Conservation (phyloP, 208 protist genomes). For the Phytomonas serpens region DNA sequence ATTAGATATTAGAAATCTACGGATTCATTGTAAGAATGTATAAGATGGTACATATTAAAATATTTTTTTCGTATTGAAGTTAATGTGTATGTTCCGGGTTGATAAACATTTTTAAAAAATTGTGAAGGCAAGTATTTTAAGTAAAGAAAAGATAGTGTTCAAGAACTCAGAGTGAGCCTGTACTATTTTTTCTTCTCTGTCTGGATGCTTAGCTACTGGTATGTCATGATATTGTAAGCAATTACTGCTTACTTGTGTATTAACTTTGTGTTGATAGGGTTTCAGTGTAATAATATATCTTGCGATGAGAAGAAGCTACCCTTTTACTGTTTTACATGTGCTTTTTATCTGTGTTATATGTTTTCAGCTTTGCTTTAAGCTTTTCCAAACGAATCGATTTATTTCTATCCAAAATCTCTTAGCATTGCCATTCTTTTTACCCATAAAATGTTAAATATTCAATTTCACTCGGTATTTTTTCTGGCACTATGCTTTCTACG, state of each 20-base stretch:
- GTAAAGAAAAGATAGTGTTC: background rate
- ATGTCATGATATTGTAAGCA: background rate
- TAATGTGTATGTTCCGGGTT: background rate
- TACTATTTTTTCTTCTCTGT: constrained; percentile 9
- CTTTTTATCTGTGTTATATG: background rate
- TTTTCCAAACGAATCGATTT: constrained; percentile 1
- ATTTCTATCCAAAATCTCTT: constrained; percentile 3
- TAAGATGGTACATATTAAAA: background rate
- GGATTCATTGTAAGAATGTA: background rate
- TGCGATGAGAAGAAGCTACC: constrained; percentile 21
- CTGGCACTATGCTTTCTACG: background rate
- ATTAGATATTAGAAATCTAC: constrained; percentile 1
- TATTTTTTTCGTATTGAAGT: background rate
- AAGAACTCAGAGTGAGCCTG: background rate
- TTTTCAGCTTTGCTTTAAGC: background rate
- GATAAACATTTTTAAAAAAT: constrained; percentile 1
- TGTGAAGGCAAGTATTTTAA: background rate
- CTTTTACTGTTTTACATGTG: constrained; percentile 5
- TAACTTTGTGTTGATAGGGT: constrained; percentile 58
- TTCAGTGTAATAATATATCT: constrained; percentile 50
- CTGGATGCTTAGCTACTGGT: background rate
- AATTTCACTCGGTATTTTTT: constrained; percentile 7
- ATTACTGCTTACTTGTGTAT: constrained; percentile 13
- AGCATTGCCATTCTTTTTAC: background rate
- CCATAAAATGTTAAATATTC: background rate